Base-by-base conservation (phyloP, 345 rosid species). In the Citrus glauca region DNA sequence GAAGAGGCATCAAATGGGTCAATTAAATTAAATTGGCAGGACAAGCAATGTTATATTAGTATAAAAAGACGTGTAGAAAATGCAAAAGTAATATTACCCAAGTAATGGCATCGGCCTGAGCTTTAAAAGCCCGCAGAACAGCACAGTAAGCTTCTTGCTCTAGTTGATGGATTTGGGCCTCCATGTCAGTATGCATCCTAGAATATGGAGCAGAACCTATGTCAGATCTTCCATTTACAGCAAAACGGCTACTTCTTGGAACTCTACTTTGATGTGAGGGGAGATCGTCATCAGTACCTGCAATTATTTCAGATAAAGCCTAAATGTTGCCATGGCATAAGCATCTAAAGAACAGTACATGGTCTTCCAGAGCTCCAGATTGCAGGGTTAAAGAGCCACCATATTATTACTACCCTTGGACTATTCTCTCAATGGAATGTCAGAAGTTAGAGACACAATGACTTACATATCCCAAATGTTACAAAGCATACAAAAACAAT, bases 71-170 rank as follows among this genome's bases (percentile, higher is more conserved):
- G 22, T 68, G 71, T n/a, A 25, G n/a, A 67, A 33, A 67, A 1
- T 74, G 78, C 20, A 76, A 64, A 79, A 75, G 70, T 57, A 55
- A 74, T 45, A 45, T 64, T 92, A 96, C 99, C 99, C 99, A 96
- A 80, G 98, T 83, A 80, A 96, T 90, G 71, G 97, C 98, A 90
- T 96, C 99, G 55, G 97, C 87, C 80, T 96, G 99, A 80, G 99
- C 99, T 88, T 94, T 96, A 81, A 96, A 96, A 75, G 98, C 98
- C 80, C 98, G 91, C 76, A 96, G 83, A 38, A 94, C 97, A 76
- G 99, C 88, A 80, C 92, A 84, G 82, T 96, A 96, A 68, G 99
- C 99, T 84, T 96, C 99, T 86, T 94, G 98, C 82, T 96, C 99
- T 72, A 96, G 94, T 83, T 74, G 87, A 89, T 90, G 97, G 84